Evolutionary conservation across 1,284 basidiomycete genomes (phyloP), one percentile per base, ranked within the genome.

Genomic region (Flammula alnicola): DNA sequence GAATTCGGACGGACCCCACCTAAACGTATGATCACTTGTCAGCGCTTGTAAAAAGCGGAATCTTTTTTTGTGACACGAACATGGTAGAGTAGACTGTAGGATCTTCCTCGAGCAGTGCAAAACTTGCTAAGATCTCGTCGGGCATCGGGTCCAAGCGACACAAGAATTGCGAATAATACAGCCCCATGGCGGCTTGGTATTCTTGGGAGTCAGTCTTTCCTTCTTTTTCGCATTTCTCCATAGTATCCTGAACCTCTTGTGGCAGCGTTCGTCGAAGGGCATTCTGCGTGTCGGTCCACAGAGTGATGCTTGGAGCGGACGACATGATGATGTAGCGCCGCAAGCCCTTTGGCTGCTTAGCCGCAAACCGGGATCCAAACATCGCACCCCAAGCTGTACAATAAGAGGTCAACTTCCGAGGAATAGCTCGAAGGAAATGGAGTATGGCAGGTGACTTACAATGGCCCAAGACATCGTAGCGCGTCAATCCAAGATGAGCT

Each of bases 1-100:
- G 58, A 81, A 81, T 46, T 80, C 77, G 23, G 73, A 76, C 0
- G 79, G 76, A 4, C 82, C 80, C 23, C 75, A 71, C 76, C 80
- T 83, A 44, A 35, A 32, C 9, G 8, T n/a, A 32, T 16, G 3
- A 31, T 22, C 14, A 22, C 10, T 14, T 8, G 17, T 14, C 3
- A 27, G 19, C 37, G 2, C 20, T 7, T 46, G 6, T 5, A 39
- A 50, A 12, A 20, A 35, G 17, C 4, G 32, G 31, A 39, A 45
- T 12, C n/a, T 3, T 11, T 3, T 1, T 6, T 53, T 8, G 44
- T 9, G 32, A 31, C 31, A 22, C 64, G 44, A 30, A 70, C 68
- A 63, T 64, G 1, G 74, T 77, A 16, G 61, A 44, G 53, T 78
- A 78, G 0, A 80, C 79, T 0, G 80, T 83, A 4, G 72, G 68